A percentile compares a stretch with the other conserved stretches of the same genome.
Evolutionary conservation across 192 early-diverging fungal genomes (phyloP).

Genomic region (Cladochytrium replicatum): DNA sequence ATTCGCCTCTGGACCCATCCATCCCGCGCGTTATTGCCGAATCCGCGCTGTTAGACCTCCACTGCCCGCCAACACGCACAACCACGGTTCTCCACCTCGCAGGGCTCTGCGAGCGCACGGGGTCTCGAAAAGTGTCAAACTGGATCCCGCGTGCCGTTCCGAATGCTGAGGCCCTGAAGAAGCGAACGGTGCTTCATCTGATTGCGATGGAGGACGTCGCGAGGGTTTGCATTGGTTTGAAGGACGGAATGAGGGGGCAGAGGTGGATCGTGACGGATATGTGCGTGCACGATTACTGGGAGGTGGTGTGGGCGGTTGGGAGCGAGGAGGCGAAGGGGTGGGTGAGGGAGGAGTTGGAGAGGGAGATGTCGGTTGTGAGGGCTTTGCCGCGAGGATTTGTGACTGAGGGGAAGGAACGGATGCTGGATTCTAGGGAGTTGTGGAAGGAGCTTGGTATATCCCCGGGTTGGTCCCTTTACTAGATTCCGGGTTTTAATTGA

Average conservation of each 20-base stretch:
- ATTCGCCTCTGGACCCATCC: constrained; percentile 18
- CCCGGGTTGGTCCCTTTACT: no score
- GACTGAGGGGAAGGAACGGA: constrained; percentile 12
- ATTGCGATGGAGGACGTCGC: constrained; percentile 56
- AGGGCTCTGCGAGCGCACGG: constrained; percentile 33
- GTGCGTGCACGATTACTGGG: constrained; percentile 51
- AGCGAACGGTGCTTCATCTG: constrained; percentile 36
- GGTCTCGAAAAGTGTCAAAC: background rate
- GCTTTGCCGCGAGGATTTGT: constrained; percentile 22
- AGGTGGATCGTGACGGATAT: constrained; percentile 51
- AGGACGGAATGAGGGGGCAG: constrained; percentile 19
- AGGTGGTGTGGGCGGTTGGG: constrained; percentile 22
- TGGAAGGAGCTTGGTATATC: constrained; percentile 32
- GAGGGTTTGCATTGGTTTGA: constrained; percentile 34
- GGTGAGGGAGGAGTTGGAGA: constrained; percentile 27
- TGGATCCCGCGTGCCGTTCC: background rate
- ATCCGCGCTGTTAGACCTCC: background rate
- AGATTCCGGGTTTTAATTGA: no score
- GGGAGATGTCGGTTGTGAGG: constrained; percentile 9
- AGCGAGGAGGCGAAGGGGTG: constrained; percentile 14
- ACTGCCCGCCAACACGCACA: background rate
- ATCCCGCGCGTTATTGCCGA: constrained; percentile 19
- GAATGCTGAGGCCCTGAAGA: constrained; percentile 6
- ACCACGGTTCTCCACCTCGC: constrained; percentile 41
- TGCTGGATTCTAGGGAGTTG: constrained; percentile 29